Evolutionary conservation across 768 basidiomycete genomes (phyloP).

Genomic region (Boletellus ananiceps): DNA sequence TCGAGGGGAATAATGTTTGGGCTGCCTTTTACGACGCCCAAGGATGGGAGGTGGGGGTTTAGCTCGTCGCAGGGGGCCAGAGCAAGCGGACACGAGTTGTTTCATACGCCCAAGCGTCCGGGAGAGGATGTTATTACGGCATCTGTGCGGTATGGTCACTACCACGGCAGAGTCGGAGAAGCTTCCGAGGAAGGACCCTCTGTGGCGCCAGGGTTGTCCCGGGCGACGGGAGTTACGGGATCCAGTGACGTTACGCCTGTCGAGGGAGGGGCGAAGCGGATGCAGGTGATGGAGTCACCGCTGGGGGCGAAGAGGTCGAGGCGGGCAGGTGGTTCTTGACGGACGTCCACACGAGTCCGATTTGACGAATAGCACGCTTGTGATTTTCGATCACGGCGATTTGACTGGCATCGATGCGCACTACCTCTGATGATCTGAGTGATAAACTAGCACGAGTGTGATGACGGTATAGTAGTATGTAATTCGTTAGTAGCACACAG

Average conservation of each 20-base stretch:
- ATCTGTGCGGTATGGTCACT: slow-evolving; percentile 6
- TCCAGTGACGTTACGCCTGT: slow-evolving; percentile 52
- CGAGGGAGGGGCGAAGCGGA: slow-evolving; percentile 33
- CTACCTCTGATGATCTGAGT: too few relatives aligned
- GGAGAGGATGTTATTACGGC: slow-evolving; percentile 18
- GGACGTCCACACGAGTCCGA: neutral
- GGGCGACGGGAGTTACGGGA: slow-evolving; percentile 5
- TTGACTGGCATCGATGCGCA: too few relatives aligned
- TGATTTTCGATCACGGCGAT: neutral
- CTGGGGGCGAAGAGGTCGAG: slow-evolving; percentile 25
- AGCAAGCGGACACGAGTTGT: slow-evolving; percentile 39
- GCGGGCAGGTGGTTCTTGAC: slow-evolving; percentile 16
- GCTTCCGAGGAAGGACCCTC: slow-evolving; percentile 15
- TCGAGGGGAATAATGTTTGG: slow-evolving; percentile 71
- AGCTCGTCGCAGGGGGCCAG: slow-evolving; percentile 17
- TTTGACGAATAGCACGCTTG: neutral
- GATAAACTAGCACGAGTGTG: too few relatives aligned
- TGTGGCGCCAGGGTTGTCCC: slow-evolving; percentile 15
- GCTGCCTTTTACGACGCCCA: slow-evolving; percentile 59
- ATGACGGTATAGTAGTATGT: too few relatives aligned
- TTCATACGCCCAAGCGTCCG: slow-evolving; percentile 50
- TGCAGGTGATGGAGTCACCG: slow-evolving; percentile 28
- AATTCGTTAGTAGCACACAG: too few relatives aligned
- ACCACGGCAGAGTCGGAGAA: slow-evolving; percentile 20
- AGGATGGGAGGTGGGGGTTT: slow-evolving; percentile 42